A percentile compares a stretch with the other conserved stretches of the same genome.
Evolutionary conservation across 164 flowering plant genomes (phyloP).

Genomic region (Vitis rotundifolia): DNA sequence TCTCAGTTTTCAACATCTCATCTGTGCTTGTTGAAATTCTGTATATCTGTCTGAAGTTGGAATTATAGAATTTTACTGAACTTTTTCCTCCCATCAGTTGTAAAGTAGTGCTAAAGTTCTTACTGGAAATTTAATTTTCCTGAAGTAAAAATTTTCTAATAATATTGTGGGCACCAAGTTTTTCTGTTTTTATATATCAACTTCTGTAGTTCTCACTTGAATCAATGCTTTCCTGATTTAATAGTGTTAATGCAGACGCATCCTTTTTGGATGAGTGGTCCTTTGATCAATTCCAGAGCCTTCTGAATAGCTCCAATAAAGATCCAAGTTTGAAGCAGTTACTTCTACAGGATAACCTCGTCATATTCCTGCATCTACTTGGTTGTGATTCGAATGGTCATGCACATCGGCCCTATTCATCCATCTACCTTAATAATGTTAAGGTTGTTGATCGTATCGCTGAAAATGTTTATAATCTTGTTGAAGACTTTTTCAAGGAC

Average conservation of each 20-base stretch:
- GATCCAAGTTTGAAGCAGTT: conserved; percentile 67
- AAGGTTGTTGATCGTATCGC: conserved; percentile 91
- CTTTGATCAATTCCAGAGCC: conserved; percentile 84
- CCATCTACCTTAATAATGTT: conserved; percentile 92
- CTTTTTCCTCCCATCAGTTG: too few relatives aligned
- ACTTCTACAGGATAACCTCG: conserved; percentile 75
- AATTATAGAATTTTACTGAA: too few relatives aligned
- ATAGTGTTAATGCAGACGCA: conserved; percentile 79
- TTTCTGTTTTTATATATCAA: not conserved
- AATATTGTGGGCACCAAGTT: not conserved
- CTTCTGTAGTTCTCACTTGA: conserved; percentile 17
- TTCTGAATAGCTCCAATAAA: conserved; percentile 70
- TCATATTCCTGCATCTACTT: conserved; percentile 83
- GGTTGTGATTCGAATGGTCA: conserved; percentile 99
- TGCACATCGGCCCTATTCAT: conserved; percentile 90
- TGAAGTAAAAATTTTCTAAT: not conserved
- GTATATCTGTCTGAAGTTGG: too few relatives aligned
- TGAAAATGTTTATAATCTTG: conserved; percentile 64
- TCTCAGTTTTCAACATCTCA: too few relatives aligned
- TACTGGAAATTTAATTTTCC: too few relatives aligned
- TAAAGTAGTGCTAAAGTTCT: too few relatives aligned
- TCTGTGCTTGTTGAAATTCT: too few relatives aligned
- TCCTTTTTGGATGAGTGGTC: conserved; percentile 99
- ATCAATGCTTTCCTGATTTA: conserved; percentile 32
- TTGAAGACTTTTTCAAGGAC: conserved; percentile 83